Evolutionary conservation across 2,329 filamentous ascomycete genomes (phyloP), one percentile per base, ranked within the genome.

Genomic region (Cephalotrichum gorgonifer): DNA sequence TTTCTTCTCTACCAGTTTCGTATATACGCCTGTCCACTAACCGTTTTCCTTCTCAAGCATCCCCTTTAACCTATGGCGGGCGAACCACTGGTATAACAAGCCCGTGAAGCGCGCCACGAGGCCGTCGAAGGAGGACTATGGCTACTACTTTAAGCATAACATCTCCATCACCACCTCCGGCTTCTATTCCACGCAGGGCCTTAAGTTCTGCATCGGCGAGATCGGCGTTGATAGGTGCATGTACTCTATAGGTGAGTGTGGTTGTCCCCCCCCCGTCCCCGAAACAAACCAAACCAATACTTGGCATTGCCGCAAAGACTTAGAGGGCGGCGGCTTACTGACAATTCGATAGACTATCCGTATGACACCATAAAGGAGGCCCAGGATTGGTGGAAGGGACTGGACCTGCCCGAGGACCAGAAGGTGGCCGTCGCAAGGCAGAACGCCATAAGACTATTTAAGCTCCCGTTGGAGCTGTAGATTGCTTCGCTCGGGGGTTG

Each of bases 71-170:
- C 56, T 68, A 1, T 61, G 61, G 56, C 51, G 64, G 5, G 63
- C 64, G 17, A 65, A 66, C 28, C 66, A 71, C 58, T 70, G 66
- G 67, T 68, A 67, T 55, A 69, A 70, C 53, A 67, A 70, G 51
- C 66, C 65, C 1, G 64, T 66, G 28, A 70, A 70, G 50, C 62
- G 59, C 33, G 58, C 57, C 4, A 57, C 56, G 0, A 54, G 65
- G 25, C 64, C 66, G 2, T 67, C 63, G 39, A 66, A 64, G 53
- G 52, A 68, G 4, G 66, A 69, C 54, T 70, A 70, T 57, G 54
- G 49, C 20, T 63, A 65, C 52, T 65, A 65, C 51, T 69, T 67
- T 52, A 64, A 51, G 4, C 61, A 66, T 49, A 70, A 70, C 44
- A 58, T 70, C 43, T 69, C 62, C 12, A 64, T 70, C 47, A 69